Conservation (phyloP, 2,329 filamentous ascomycete species). For the Pseudocercospora cruenta region DNA sequence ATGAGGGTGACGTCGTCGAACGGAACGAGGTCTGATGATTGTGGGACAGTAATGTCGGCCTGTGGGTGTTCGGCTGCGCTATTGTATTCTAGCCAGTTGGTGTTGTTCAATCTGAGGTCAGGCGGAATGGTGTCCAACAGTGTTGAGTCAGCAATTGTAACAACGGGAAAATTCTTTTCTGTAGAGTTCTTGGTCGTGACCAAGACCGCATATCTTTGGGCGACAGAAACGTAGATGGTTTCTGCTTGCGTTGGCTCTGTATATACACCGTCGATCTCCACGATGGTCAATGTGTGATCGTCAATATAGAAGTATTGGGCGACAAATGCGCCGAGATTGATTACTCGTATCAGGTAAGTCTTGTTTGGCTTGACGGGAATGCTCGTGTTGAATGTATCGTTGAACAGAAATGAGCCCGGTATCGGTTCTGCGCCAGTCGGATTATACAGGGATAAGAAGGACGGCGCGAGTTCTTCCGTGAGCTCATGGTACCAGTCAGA, state of each 20-base stretch:
- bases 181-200: conserved; percentile 62
- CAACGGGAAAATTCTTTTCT: conserved; percentile 62
- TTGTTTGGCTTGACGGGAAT: conserved; percentile 54
- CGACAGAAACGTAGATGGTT: conserved; percentile 67
- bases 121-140: conserved; percentile 69
- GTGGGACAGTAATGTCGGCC: conserved; percentile 46
- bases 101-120: conserved; percentile 66
- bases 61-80: conserved; percentile 46
- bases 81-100: conserved; percentile 60
- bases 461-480: conserved; percentile 52
- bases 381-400: conserved; percentile 57
- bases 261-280: conserved; percentile 71
- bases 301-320: conserved; percentile 73
- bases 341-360: conserved; percentile 66
- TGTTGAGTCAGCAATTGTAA: conserved; percentile 52
- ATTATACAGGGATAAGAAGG: conserved; percentile 58
- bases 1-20: conserved; percentile 75
- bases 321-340: conserved; percentile 72
- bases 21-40: conserved; percentile 64
- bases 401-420: conserved; percentile 66
- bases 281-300: conserved; percentile 64
- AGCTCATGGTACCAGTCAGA: conserved; percentile 74
- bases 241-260: conserved; percentile 62
- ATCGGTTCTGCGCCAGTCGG: conserved; percentile 67
- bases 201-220: conserved; percentile 71